Conservation (phyloP, 2,329 filamentous ascomycete species). For the Botrytis tulipae region DNA sequence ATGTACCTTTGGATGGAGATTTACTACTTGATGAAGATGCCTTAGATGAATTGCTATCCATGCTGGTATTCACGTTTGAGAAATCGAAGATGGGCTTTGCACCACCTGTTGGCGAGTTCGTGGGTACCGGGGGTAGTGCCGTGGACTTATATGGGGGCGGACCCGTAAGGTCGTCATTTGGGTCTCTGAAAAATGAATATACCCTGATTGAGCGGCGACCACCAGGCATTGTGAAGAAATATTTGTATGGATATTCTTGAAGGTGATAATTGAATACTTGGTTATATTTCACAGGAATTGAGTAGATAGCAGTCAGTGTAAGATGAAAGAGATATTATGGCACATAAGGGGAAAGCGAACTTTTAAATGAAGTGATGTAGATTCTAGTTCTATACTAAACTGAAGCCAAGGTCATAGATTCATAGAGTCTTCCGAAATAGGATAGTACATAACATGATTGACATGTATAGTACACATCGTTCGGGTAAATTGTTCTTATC, state of each 20-base stretch:
- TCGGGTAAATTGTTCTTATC: neutral
- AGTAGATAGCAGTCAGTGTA: neutral
- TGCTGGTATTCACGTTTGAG: neutral
- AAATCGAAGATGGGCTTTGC: neutral
- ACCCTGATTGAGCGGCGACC: neutral
- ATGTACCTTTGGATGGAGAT: neutral
- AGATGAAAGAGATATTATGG: neutral
- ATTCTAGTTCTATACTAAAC: neutral
- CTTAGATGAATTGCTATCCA: neutral
- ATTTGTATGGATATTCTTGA: neutral
- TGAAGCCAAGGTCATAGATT: neutral
- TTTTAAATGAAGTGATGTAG: neutral
- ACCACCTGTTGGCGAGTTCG: neutral
- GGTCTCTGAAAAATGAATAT: neutral
- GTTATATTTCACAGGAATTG: neutral
- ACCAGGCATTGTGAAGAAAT: neutral
- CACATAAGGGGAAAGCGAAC: neutral
- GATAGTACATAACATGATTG: neutral
- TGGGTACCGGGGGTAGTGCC: neutral
- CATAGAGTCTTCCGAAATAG: neutral
- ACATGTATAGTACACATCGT: neutral
- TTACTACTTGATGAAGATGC: neutral
- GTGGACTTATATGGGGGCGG: neutral
- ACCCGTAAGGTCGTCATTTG: neutral
- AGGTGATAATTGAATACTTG: neutral